A percentile compares a stretch with the other conserved stretches of the same genome.
phyloP scores from a whole-genome alignment of 1,284 basidiomycete species.

The Pseudozyma sp. region DNA sequence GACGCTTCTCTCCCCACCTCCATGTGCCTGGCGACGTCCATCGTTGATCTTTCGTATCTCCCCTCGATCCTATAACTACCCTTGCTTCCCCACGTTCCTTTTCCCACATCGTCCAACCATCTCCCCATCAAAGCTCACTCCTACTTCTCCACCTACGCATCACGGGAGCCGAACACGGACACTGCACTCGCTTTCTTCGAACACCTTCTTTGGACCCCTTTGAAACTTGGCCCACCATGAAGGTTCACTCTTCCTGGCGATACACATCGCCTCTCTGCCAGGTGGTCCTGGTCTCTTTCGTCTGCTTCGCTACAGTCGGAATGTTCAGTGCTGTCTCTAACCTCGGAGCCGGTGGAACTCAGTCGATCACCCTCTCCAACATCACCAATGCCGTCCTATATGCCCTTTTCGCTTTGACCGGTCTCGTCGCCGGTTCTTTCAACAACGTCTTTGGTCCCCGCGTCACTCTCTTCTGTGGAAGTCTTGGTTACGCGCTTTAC shows the following conservation, averaged over 20 bases:
- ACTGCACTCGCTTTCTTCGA: neutral
- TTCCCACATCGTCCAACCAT: neutral
- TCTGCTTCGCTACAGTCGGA: constrained; percentile 31
- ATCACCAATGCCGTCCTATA: constrained; percentile 48
- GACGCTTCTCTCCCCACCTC: neutral
- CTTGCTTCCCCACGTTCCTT: neutral
- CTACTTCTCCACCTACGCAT: neutral
- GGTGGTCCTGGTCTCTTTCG: constrained; percentile 35
- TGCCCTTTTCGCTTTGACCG: constrained; percentile 56
- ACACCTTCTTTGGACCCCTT: neutral
- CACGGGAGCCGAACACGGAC: too few relatives aligned
- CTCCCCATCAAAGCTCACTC: neutral
- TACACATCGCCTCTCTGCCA: constrained; percentile 39
- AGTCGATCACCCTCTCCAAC: constrained; percentile 38
- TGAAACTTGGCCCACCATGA: constrained; percentile 7
- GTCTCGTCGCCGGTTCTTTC: constrained; percentile 76
- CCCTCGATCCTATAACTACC: constrained; percentile 24
- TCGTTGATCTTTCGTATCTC: neutral
- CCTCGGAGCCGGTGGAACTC: constrained; percentile 29
- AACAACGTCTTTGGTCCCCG: constrained; percentile 76
- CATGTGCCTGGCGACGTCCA: neutral
- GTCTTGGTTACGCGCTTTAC: constrained; percentile 73
- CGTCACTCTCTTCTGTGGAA: constrained; percentile 78
- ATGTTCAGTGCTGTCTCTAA: constrained; percentile 19
- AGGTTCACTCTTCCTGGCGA: constrained; percentile 38